Base-by-base conservation (phyloP, 768 basidiomycete species). In the Leucocoprinus birnbaumii region DNA sequence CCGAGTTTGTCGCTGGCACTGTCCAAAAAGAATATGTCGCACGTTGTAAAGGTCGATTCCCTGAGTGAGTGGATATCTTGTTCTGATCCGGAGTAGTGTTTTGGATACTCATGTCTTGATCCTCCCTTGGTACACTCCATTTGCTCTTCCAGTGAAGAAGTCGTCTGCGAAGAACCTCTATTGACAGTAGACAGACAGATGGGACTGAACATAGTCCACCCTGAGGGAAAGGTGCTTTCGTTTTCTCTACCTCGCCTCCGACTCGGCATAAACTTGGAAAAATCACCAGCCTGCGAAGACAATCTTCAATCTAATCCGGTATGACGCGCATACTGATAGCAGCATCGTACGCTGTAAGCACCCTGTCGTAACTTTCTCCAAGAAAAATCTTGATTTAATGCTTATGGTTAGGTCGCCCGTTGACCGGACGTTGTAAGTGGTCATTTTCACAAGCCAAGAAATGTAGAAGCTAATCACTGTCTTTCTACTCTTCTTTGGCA, bases 131-230 rank as follows among this genome's bases (percentile, higher is more conserved):
- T 31, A 5, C 18, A 19, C 21, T 34, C 13, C 24, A 52, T 18
- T 22, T 37, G 16, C 18, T 31, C 31, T 31, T 31, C 11, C 51
- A 95, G 94, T 40, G 87, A 80, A 51, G 89, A 94, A 64, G 72
- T 92, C n/a, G 68, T 79, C 0, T 94, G 94, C 57, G 91, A 95
- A 57, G 77, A 93, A 64, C 91, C 94, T 1, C 71, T 99, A 6
- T 69, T 99, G 55, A 94, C 94, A 0, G 85, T 98, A 1, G 97
- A 99, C 70, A 80, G 94, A 49, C 95, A 98, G 66, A 94, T 98
- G 86, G 97, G 97, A 3, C 71, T 99, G 44, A 98, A 98, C 58
- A 88, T 98, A 49, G 91, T 98, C 14, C 93, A 97, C 65, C 93
- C 95, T 0, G 86, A 95, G 54, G 97, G 97, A 41, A 94, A 98